A percentile compares a stretch with the other conserved stretches of the same genome.
Evolutionary conservation across 208 protist species (phyloP).

Genomic region (Trichomonas gallinae): DNA sequence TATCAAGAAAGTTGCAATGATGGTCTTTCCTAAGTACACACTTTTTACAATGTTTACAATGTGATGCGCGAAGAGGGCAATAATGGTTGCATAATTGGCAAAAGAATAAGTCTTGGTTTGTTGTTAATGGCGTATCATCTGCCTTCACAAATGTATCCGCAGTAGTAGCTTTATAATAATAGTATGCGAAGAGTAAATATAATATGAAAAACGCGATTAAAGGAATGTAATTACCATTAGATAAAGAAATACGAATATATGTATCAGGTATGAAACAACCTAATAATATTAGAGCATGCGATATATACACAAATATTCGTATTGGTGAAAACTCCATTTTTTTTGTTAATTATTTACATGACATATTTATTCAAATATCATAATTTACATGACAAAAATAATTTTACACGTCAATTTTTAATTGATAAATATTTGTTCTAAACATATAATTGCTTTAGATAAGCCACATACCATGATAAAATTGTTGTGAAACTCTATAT

Average conservation of each 20-base stretch:
- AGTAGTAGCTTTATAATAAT: not conserved
- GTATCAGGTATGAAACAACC: not conserved
- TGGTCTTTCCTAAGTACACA: conserved; percentile 15
- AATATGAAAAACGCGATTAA: not conserved
- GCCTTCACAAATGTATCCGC: not conserved
- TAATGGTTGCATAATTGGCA: not conserved
- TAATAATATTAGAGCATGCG: not conserved
- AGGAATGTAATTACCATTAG: not conserved
- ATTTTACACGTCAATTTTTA: too few relatives aligned
- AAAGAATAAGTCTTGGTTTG: not conserved
- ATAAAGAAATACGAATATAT: not conserved
- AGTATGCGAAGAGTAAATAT: too few relatives aligned
- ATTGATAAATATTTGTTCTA: too few relatives aligned
- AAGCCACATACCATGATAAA: too few relatives aligned
- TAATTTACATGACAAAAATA: too few relatives aligned
- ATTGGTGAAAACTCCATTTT: not conserved
- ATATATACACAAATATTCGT: not conserved
- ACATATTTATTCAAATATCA: too few relatives aligned
- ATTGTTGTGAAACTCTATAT: too few relatives aligned
- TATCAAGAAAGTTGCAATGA: not conserved
- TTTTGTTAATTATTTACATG: too few relatives aligned
- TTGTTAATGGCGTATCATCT: not conserved
- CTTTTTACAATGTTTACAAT: not conserved
- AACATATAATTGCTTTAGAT: too few relatives aligned
- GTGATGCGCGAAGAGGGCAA: not conserved